phyloP scores from a whole-genome alignment of 176 grass and related monocot species.

The Thalia dealbata region DNA sequence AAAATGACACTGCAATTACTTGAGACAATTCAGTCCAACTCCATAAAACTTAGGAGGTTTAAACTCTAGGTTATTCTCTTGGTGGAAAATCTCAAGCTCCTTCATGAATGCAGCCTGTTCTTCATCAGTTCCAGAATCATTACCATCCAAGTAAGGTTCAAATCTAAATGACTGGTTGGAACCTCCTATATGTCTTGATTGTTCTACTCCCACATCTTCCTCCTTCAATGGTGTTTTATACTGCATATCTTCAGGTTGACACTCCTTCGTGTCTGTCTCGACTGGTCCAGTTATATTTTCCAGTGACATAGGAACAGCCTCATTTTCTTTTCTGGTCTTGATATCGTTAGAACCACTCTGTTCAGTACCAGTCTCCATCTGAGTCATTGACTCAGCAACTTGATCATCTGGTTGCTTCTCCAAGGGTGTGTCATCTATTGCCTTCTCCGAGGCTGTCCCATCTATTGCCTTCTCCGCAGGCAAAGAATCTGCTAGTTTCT shows the following conservation, averaged over 20 bases:
- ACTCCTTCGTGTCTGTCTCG: not conserved
- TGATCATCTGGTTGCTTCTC: not conserved
- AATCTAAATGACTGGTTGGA: slow-evolving; percentile 34
- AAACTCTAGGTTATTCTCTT: slow-evolving; percentile 62
- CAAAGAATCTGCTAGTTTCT: not conserved
- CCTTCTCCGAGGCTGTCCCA: not conserved
- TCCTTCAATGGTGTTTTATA: slow-evolving; percentile 9
- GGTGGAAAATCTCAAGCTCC: slow-evolving; percentile 70
- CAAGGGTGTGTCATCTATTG: not conserved
- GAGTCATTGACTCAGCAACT: not conserved
- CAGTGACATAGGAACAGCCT: not conserved
- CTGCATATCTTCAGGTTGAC: not conserved
- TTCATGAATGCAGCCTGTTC: slow-evolving; percentile 83
- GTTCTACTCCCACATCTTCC: slow-evolving; percentile 6
- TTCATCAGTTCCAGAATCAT: slow-evolving; percentile 77
- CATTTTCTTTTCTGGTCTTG: not conserved
- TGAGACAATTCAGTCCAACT: slow-evolving; percentile 81
- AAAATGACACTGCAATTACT: slow-evolving; percentile 36
- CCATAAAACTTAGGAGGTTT: slow-evolving; percentile 89
- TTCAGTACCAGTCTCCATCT: not conserved
- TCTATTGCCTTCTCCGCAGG: not conserved
- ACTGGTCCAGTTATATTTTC: not conserved
- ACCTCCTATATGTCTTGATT: slow-evolving; percentile 1
- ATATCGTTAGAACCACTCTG: not conserved
- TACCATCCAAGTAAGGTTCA: slow-evolving; percentile 45